These are phyloP conservation scores for Penicillium brevicompactum DNA, from an alignment of 2,329 filamentous ascomycete genomes.

Conservation along the genomic window DNA sequence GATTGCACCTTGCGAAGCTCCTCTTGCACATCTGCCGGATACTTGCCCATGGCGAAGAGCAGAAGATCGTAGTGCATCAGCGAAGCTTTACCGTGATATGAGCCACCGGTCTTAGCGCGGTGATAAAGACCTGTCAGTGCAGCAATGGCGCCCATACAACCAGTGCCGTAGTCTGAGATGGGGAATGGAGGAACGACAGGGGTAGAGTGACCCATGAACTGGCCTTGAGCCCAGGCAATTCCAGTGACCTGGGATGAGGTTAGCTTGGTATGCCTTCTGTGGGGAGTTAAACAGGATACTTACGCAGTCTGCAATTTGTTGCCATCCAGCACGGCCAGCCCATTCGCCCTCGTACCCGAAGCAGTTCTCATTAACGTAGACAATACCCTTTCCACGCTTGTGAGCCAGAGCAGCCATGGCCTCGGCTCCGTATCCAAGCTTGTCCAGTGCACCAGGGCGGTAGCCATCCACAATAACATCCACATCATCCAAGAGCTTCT, in stretches of 20 bases:
- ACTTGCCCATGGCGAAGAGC: conserved; percentile 62
- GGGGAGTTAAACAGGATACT: conserved; percentile 28
- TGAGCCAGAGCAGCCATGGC: conserved; percentile 57
- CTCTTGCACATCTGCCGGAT: conserved; percentile 56
- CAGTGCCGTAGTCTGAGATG: conserved; percentile 67
- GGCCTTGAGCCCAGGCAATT: conserved; percentile 44
- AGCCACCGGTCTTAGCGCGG: conserved; percentile 64
- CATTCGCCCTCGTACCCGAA: conserved; percentile 68
- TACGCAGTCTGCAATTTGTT: conserved; percentile 70
- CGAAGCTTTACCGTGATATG: conserved; percentile 66
- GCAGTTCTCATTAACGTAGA: conserved; percentile 74
- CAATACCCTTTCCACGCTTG: conserved; percentile 61
- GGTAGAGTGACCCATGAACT: conserved; percentile 43
- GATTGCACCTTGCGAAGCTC: conserved; percentile 54
- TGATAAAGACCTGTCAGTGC: conserved; percentile 66
- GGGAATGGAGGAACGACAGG: conserved; percentile 53
- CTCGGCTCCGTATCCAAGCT: conserved; percentile 64
- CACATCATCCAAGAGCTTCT: conserved; percentile 61
- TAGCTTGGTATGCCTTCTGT: not conserved
- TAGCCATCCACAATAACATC: conserved; percentile 73
- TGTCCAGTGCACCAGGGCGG: conserved; percentile 65
- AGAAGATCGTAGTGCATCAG: conserved; percentile 70
- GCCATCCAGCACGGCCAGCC: conserved; percentile 68
- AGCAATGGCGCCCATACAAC: conserved; percentile 70
- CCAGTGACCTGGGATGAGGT: conserved; percentile 41